Conservation (phyloP, 2,329 filamentous ascomycete genomes). For the Pestalotiopsis sp. region DNA sequence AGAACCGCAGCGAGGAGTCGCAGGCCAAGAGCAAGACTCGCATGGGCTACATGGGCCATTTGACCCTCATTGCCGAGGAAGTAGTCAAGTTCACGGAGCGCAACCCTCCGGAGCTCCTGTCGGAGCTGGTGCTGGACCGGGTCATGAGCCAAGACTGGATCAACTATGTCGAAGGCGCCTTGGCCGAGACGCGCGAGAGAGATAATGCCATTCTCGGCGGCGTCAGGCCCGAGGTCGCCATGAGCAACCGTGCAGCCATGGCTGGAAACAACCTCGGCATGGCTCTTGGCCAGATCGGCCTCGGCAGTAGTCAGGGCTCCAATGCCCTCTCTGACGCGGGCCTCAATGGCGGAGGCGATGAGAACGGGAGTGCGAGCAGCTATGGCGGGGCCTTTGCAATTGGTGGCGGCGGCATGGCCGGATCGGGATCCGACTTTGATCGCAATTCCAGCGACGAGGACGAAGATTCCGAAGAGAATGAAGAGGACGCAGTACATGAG, state of each 20-base stretch:
- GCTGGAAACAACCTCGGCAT: slow-evolving; percentile 51
- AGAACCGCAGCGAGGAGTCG: slow-evolving; percentile 82
- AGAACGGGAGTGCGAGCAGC: slow-evolving; percentile 65
- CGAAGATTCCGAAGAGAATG: slow-evolving; percentile 86
- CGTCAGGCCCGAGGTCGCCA: slow-evolving; percentile 86
- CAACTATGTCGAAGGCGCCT: slow-evolving; percentile 88
- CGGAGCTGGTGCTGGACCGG: slow-evolving; percentile 80
- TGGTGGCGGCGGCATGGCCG: slow-evolving; percentile 54
- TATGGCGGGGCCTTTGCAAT: slow-evolving; percentile 71
- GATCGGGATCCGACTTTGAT: slow-evolving; percentile 74
- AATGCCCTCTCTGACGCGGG: slow-evolving; percentile 80
- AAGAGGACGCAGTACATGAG: slow-evolving; percentile 73
- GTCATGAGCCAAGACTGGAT: slow-evolving; percentile 92
- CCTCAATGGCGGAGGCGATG: slow-evolving; percentile 66
- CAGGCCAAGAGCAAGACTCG: slow-evolving; percentile 85
- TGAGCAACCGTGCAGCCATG: slow-evolving; percentile 74
- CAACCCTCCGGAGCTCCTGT: slow-evolving; percentile 85
- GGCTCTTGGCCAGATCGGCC: slow-evolving; percentile 50
- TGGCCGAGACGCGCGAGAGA: slow-evolving; percentile 91
- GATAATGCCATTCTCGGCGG: slow-evolving; percentile 98
- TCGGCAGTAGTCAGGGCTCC: slow-evolving; percentile 46
- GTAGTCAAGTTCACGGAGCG: slow-evolving; percentile 98
- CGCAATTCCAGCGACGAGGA: slow-evolving; percentile 89
- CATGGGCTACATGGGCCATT: slow-evolving; percentile 94
- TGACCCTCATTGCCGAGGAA: slow-evolving; percentile 96